phyloP scores from a whole-genome alignment of 768 basidiomycete genomes.

The Lactarius sanguifluus region DNA sequence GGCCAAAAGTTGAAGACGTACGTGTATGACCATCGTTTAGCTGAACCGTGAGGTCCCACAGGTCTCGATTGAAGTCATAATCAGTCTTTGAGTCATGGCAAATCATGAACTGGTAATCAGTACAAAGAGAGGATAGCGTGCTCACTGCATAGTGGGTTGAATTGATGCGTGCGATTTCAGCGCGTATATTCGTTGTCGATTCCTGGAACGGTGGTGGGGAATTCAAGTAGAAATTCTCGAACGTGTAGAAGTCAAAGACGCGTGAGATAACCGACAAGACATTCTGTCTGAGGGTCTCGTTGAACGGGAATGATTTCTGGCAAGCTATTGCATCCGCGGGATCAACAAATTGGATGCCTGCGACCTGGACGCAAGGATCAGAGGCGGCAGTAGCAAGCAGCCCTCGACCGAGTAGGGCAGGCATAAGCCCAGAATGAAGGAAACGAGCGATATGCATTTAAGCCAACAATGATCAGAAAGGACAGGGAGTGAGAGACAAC shows the following conservation, averaged over 20 bases:
- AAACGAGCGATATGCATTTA: constrained; percentile 1
- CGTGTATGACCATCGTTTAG: constrained; percentile 69
- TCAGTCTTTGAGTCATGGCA: constrained; percentile 49
- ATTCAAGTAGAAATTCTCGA: constrained; percentile 41
- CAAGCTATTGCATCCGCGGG: constrained; percentile 56
- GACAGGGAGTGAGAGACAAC: neutral
- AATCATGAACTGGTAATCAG: neutral
- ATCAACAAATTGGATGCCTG: constrained; percentile 43
- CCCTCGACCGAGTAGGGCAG: neutral
- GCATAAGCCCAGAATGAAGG: neutral
- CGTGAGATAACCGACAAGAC: constrained; percentile 33
- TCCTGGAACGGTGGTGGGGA: constrained; percentile 43
- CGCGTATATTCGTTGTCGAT: constrained; percentile 55
- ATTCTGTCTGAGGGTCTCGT: constrained; percentile 41
- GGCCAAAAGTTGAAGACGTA: constrained; percentile 33
- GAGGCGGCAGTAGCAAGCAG: constrained; percentile 6
- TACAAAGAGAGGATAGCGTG: neutral
- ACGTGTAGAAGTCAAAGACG: constrained; percentile 32
- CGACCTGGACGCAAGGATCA: constrained; percentile 40
- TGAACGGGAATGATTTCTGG: constrained; percentile 40
- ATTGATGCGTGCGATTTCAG: constrained; percentile 48
- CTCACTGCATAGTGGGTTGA: constrained; percentile 47
- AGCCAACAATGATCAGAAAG: neutral
- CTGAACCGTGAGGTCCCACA: constrained; percentile 53
- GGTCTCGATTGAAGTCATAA: constrained; percentile 60